phyloP scores from a whole-genome alignment of 2,329 filamentous ascomycete genomes.

The Alternaria consortialis region DNA sequence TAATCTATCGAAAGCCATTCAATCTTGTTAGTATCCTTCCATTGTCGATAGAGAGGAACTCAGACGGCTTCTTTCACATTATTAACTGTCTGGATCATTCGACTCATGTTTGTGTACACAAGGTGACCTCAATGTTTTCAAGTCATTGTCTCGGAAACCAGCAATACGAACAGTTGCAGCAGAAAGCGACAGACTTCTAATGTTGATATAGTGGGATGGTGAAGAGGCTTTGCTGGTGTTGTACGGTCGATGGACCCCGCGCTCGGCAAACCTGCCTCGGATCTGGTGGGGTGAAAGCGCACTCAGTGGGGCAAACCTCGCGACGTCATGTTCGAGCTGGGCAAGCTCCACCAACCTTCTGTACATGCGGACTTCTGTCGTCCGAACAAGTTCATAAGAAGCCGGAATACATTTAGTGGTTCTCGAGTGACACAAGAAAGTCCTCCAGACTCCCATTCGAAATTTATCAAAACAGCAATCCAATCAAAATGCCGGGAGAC shows the following conservation, averaged over 20 bases:
- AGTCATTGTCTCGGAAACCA: too few species aligned
- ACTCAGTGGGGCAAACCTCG: conserved; percentile 17
- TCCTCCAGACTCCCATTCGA: neutral
- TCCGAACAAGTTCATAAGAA: conserved; percentile 14
- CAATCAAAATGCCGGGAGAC: conserved; percentile 43
- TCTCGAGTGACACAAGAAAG: neutral
- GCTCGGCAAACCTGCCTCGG: conserved; percentile 12
- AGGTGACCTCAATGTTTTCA: neutral
- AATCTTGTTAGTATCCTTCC: neutral
- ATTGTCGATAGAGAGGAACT: neutral
- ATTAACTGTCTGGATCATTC: neutral
- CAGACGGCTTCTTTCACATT: neutral
- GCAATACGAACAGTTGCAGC: neutral
- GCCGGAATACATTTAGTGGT: too few species aligned
- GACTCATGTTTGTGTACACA: neutral
- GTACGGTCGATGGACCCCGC: neutral
- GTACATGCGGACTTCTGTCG: conserved; percentile 23
- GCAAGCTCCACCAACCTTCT: conserved; percentile 14
- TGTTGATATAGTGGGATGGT: neutral
- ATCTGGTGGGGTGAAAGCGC: conserved; percentile 1
- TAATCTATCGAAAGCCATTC: too few species aligned
- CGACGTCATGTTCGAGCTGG: conserved; percentile 23
- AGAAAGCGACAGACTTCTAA: neutral
- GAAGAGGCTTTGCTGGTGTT: neutral
- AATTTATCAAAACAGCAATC: neutral